Conservation (phyloP, 2,329 filamentous ascomycete genomes). For the Talaromyces atroroseus region DNA sequence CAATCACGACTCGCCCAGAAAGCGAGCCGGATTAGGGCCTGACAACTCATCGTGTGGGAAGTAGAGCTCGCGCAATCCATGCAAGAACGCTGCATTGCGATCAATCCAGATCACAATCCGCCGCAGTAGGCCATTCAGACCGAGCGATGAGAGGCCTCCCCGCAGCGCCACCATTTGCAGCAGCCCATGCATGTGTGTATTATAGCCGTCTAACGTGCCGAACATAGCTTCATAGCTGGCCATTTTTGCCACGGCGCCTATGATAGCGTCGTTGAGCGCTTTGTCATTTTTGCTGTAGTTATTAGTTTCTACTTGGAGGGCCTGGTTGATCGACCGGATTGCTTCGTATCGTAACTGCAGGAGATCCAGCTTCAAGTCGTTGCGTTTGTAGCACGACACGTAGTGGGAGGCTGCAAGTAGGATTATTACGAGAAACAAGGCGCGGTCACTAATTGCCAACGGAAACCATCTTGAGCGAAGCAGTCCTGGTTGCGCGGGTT, state of each 20-base stretch:
- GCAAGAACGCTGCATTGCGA: conserved; percentile 35
- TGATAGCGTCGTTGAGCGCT: conserved; percentile 37
- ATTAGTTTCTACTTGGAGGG: conserved; percentile 20
- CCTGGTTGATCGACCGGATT: conserved; percentile 40
- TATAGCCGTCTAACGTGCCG: conserved; percentile 38
- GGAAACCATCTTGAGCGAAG: conserved; percentile 38
- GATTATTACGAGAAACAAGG: conserved; percentile 38
- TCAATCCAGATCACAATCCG: conserved; percentile 49
- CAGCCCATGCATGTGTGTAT: conserved; percentile 46
- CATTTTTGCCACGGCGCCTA: conserved; percentile 49
- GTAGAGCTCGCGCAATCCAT: conserved; percentile 25
- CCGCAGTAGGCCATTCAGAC: conserved; percentile 43
- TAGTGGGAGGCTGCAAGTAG: conserved; percentile 40
- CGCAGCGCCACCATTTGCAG: conserved; percentile 39
- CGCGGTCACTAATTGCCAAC: conserved; percentile 36
- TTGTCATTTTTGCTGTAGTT: neutral
- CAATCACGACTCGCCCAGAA: neutral
- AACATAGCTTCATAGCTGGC: conserved; percentile 51
- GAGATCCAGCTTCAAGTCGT: conserved; percentile 24
- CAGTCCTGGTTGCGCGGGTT: conserved; percentile 26
- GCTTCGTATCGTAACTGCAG: conserved; percentile 42
- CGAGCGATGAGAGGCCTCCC: conserved; percentile 41
- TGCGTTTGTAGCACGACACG: conserved; percentile 24
- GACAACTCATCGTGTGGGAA: conserved; percentile 21
- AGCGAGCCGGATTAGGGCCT: neutral